phyloP scores from a whole-genome alignment of 1,139 yeast genomes.

The Sugiyamaella sp. region DNA sequence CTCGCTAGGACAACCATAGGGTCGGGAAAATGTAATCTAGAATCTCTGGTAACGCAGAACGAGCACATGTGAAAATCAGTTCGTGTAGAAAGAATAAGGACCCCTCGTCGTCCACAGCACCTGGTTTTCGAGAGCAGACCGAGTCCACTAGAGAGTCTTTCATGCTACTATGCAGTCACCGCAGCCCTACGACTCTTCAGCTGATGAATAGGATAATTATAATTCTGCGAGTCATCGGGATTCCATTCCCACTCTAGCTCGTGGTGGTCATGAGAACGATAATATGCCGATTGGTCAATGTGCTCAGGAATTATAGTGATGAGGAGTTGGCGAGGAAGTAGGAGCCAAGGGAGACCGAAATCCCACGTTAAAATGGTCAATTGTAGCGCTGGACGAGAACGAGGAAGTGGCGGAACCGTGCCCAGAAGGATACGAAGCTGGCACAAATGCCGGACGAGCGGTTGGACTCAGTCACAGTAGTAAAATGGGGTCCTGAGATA shows the following conservation, averaged over 20 bases:
- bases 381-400: neutral
- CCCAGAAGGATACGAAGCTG: neutral
- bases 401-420: slow-evolving; percentile 3
- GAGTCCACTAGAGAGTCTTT: slow-evolving; percentile 11
- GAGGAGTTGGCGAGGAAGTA: slow-evolving; percentile 38
- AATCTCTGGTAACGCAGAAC: slow-evolving; percentile 70
- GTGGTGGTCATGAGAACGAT: slow-evolving; percentile 3
- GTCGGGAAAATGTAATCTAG: slow-evolving; percentile 81
- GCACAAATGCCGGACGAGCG: no score
- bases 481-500: no score
- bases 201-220: slow-evolving; percentile 16
- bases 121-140: slow-evolving; percentile 21
- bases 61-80: slow-evolving; percentile 38
- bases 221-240: slow-evolving; percentile 14
- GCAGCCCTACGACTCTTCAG: slow-evolving; percentile 17
- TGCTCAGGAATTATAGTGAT: slow-evolving; percentile 6
- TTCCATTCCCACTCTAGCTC: slow-evolving; percentile 17
- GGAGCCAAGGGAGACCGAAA: slow-evolving; percentile 35
- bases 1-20: slow-evolving; percentile 81
- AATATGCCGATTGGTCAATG: no score
- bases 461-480: no score
- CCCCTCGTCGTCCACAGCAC: slow-evolving; percentile 27
- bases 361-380: slow-evolving; percentile 4
- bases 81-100: slow-evolving; percentile 34
- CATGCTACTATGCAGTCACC: no score